Base-by-base conservation (phyloP, 352 stramenopile species). In the Phytophthora syringae region DNA sequence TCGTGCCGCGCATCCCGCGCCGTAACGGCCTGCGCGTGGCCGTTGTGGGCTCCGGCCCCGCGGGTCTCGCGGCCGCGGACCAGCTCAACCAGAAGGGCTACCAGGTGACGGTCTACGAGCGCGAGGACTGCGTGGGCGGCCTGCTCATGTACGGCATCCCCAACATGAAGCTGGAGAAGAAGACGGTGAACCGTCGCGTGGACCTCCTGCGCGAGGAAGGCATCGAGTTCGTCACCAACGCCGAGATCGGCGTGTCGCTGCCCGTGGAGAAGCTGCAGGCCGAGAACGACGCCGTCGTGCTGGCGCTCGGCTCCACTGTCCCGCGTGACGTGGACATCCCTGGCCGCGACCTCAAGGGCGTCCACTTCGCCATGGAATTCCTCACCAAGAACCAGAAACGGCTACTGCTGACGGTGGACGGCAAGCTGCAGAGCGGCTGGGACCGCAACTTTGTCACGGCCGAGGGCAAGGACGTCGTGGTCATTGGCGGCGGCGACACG, bases 141-240 rank as follows among this genome's bases (percentile, higher is more conserved):
- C 76, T 99, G 39, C 81, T 99, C 49, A 99, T 98, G 93, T 99
- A 99, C 71, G 97, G 97, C 42, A 99, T 99, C 70, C 97, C 97
- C 20, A 99, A 99, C 82, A 99, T 99, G 95, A 99, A 99, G 81
- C 79, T 99, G 6, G 96, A 99, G 59, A 99, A 99, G 84, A 94
- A 98, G 65, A 98, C 89, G 16, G 96, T 99, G 9, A 88, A 98
- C 64, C 92, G 96, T 40, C 89, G 97, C 49, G 89, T 99, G 7
- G 88, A 99, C 71, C 72, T 99, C 27, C 83, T 99, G 16, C 81
- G 76, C 6, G 89, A 98, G 51, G 97, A 99, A 75, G 97, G 97
- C 52, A 99, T 99, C 71, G 90, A 98, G 72, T 99, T 99, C 79
- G 86, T 98, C 7, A 98, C 93, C 0, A 98, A 98, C 59, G 93